Conservation (phyloP, 306 rosid genomes). For the Sphenostylis stenocarpa region DNA sequence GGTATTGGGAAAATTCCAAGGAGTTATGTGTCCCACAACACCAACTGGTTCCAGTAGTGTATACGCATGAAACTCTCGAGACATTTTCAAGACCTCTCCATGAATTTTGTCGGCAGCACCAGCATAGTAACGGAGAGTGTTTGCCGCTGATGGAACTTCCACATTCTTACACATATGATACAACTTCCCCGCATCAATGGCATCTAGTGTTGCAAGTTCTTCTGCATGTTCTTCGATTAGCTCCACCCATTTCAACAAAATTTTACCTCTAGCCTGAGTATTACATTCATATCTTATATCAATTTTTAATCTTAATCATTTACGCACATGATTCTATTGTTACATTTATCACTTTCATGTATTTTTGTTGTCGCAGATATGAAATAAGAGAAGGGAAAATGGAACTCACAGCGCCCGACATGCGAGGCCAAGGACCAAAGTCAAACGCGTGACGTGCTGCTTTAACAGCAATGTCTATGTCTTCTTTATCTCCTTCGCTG, state of each 20-base stretch:
- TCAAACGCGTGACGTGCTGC: conserved; percentile 86
- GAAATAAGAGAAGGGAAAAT: too few relatives aligned
- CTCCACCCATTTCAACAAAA: conserved; percentile 62
- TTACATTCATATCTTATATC: neutral
- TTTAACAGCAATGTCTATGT: conserved; percentile 73
- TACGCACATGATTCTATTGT: too few relatives aligned
- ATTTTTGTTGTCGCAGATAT: too few relatives aligned
- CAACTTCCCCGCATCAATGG: conserved; percentile 67
- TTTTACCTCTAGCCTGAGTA: conserved; percentile 55
- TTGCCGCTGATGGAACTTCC: conserved; percentile 57
- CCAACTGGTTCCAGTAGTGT: conserved; percentile 76
- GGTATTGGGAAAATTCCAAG: conserved; percentile 71
- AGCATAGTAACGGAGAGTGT: conserved; percentile 63
- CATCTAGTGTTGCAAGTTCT: conserved; percentile 69
- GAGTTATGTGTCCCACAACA: conserved; percentile 75
- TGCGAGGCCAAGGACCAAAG: conserved; percentile 85
- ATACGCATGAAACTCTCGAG: conserved; percentile 55
- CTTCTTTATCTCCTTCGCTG: conserved; percentile 67
- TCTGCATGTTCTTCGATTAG: conserved; percentile 57
- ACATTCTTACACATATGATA: conserved; percentile 36
- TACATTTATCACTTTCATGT: too few relatives aligned
- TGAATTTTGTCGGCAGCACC: conserved; percentile 92
- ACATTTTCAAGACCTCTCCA: conserved; percentile 62
- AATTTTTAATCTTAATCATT: too few relatives aligned
- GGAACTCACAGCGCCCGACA: conserved; percentile 55